Evolutionary conservation across 192 early-diverging fungal genomes (phyloP), one percentile per base, ranked within the genome.

Genomic region (Fimicolochytrium jonesii): DNA sequence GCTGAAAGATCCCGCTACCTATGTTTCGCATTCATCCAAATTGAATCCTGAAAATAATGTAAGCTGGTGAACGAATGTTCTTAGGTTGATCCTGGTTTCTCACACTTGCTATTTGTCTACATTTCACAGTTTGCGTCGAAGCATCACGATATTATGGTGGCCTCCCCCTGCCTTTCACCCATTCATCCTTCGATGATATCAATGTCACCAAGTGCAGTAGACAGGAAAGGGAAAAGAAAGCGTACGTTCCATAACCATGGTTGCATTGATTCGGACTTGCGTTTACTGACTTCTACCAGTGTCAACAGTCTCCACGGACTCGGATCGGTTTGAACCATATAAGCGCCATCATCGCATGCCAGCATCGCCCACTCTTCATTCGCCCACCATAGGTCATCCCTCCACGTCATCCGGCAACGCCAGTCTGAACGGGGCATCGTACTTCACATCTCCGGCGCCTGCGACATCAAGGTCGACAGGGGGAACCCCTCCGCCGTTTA

Each of bases 281-380:
- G n/a, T n/a, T n/a, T n/a, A n/a, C n/a, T n/a, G n/a, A n/a, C n/a
- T n/a, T n/a, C n/a, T n/a, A n/a, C n/a, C n/a, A n/a, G n/a, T n/a
- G n/a, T n/a, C n/a, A n/a, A n/a, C 43, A 64, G 62, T 55, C 17
- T 64, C 66, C 2, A 59, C 37, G 15, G 56, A 61, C 35, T 26
- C 30, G 4, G 73, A 75, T 22, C 73, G 73, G 29, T 75, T 67
- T 44, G 73, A 75, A 30, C 73, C 73, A 9, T 75, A 75, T 56
- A 75, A 70, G 41, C 60, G 68, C 22, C 53, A 20, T 30, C 64
- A 66, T 37, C 66, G 66, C 46, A 52, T 67, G 35, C 66, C 66
- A 5, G 59, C 66, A 11, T 67, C 66, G 6, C 66, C 66, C 34
- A 58, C 66, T 5, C 32, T 37, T 22, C 57, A 64, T 20, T 56